A percentile compares a stretch with the other conserved stretches of the same genome.
phyloP scores from a whole-genome alignment of 73 alveolate species.

The Urostyla sp. region DNA sequence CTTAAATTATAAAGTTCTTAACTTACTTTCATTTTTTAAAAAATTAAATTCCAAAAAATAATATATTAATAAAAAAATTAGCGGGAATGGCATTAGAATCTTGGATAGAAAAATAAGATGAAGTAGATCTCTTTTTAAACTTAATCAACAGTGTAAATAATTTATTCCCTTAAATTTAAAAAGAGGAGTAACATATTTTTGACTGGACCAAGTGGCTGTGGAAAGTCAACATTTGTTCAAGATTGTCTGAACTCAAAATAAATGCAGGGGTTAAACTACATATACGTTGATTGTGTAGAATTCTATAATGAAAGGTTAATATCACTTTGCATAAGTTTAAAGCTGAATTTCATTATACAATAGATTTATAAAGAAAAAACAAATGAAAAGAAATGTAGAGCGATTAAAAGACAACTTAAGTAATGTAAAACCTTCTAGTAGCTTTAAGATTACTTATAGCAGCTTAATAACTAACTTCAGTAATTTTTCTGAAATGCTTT shows the following conservation, averaged over 20 bases:
- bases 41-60: not conserved
- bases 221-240: slow-evolving; percentile 37
- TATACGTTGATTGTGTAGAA: slow-evolving; percentile 43
- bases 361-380: not conserved
- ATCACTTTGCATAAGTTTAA: not conserved
- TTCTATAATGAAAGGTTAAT: slow-evolving; percentile 45
- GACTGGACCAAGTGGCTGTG: slow-evolving; percentile 53
- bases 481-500: not conserved
- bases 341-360: not conserved
- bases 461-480: not conserved
- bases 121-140: not conserved
- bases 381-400: not conserved
- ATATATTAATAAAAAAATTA: not conserved
- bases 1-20: slow-evolving; percentile 11
- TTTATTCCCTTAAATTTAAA: not conserved
- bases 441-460: slow-evolving; percentile 19
- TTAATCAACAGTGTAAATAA: not conserved
- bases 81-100: not conserved
- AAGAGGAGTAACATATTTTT: slow-evolving; percentile 43
- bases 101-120: not conserved
- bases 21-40: slow-evolving; percentile 54
- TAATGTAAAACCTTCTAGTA: slow-evolving; percentile 27
- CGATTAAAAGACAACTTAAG: not conserved
- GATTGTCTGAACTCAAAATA: slow-evolving; percentile 6
- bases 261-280: not conserved